Evolutionary conservation across 73 alveolate species (phyloP).

Genomic region (Urostyla sp.): DNA sequence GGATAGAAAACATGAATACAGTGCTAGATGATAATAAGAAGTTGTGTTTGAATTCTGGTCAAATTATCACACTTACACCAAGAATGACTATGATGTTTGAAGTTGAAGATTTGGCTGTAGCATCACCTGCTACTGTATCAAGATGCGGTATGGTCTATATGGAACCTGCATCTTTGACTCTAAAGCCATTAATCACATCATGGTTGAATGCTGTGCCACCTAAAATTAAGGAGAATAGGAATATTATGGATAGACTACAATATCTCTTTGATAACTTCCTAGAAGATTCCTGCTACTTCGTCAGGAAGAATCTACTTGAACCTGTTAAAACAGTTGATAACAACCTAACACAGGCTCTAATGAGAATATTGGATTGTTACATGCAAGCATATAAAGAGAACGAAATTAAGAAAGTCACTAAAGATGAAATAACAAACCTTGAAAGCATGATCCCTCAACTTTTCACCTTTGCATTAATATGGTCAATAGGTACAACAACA

Average conservation of each 20-base stretch:
- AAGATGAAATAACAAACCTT: constrained; percentile 92
- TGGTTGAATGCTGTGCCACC: constrained; percentile 93
- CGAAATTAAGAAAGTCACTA: constrained; percentile 90
- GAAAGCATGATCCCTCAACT: constrained; percentile 86
- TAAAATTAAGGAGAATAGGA: constrained; percentile 77
- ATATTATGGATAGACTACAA: constrained; percentile 74
- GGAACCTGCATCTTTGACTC: constrained; percentile 98
- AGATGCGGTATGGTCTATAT: constrained; percentile 99
- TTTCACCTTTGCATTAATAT: constrained; percentile 86
- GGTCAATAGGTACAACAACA: constrained; percentile 96
- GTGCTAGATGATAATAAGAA: constrained; percentile 97
- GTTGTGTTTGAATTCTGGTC: constrained; percentile 83
- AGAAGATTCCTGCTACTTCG: constrained; percentile 77
- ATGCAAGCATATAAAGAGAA: constrained; percentile 83
- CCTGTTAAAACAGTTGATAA: constrained; percentile 87
- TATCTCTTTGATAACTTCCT: constrained; percentile 83
- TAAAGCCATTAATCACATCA: constrained; percentile 85
- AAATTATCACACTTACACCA: constrained; percentile 89
- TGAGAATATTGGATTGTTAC: constrained; percentile 94
- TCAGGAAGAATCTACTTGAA: constrained; percentile 78
- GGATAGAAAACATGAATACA: constrained; percentile 99
- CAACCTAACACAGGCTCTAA: constrained; percentile 50
- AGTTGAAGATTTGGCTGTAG: constrained; percentile 98
- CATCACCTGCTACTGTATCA: constrained; percentile 99
- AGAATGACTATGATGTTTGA: constrained; percentile 99